Conservation (phyloP, 805 yeast species). For the Cyberlindnera suaveolens region DNA sequence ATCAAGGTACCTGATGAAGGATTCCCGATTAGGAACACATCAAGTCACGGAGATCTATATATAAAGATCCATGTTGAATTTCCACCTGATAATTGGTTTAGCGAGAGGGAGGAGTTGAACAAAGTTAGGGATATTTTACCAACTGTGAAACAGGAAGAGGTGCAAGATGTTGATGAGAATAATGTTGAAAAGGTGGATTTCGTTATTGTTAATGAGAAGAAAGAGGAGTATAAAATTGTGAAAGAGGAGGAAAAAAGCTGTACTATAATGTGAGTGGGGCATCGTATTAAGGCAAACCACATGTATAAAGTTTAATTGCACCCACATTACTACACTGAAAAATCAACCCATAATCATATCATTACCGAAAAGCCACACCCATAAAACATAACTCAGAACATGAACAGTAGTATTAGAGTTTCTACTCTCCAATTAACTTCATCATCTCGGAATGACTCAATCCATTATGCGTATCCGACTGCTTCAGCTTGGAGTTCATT, state of each 20-base stretch:
- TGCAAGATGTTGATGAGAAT: constrained; percentile 24
- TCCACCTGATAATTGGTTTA: constrained; percentile 81
- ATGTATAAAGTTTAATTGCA: too few species aligned
- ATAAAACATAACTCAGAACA: not conserved
- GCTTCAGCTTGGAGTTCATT: constrained; percentile 17
- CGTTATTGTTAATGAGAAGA: constrained; percentile 9
- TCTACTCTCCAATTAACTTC: constrained; percentile 17
- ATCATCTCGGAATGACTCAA: constrained; percentile 17
- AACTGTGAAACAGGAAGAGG: constrained; percentile 19
- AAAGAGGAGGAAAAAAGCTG: not conserved
- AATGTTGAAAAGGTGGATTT: constrained; percentile 17
- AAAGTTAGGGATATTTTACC: constrained; percentile 54
- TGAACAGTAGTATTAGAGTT: not conserved
- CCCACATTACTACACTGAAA: too few species aligned
- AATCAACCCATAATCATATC: not conserved
- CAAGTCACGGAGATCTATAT: constrained; percentile 59
- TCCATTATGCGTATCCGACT: constrained; percentile 14
- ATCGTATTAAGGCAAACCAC: not conserved
- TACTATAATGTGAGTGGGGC: constrained; percentile 11
- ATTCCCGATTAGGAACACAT: constrained; percentile 54
- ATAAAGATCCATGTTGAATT: constrained; percentile 68
- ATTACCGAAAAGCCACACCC: not conserved
- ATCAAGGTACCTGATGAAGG: constrained; percentile 69
- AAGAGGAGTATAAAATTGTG: constrained; percentile 7
- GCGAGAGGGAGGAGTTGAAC: constrained; percentile 59